These are phyloP conservation scores for Dendrobium nobile DNA, from an alignment of 106 monocot genomes.

Conservation along the genomic window DNA sequence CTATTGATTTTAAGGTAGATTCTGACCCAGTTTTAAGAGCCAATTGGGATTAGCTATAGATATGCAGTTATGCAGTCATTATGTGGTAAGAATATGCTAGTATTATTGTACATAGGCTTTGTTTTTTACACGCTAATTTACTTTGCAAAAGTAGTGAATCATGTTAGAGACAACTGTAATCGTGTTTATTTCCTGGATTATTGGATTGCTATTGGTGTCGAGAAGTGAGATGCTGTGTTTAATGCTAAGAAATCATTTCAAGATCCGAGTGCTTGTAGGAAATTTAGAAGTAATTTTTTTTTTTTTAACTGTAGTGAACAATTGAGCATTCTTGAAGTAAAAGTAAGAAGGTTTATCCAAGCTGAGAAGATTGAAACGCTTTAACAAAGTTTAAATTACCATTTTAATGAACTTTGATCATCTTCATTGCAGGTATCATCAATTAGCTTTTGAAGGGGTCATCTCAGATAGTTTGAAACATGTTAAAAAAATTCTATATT, in stretches of 20 bases:
- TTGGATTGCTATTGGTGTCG: not conserved
- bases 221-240: not conserved
- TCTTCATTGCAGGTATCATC: too few relatives aligned
- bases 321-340: too few relatives aligned
- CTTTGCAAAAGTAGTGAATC: not conserved
- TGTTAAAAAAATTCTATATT: too few relatives aligned
- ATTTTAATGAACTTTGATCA: too few relatives aligned
- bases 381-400: too few relatives aligned
- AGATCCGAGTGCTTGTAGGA: not conserved
- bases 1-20: not conserved
- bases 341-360: too few relatives aligned
- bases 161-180: not conserved
- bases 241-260: not conserved
- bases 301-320: too few relatives aligned
- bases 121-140: not conserved
- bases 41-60: not conserved
- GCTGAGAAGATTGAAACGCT: too few relatives aligned
- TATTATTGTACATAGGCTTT: not conserved
- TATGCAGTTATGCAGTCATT: not conserved
- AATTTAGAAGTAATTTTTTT: too few relatives aligned
- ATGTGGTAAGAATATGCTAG: not conserved
- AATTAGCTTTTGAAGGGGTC: too few relatives aligned
- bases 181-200: not conserved
- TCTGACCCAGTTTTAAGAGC: not conserved
- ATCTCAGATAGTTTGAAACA: too few relatives aligned